Evolutionary conservation across 2,329 filamentous ascomycete genomes (phyloP).

Genomic region (Phoma herbarum): DNA sequence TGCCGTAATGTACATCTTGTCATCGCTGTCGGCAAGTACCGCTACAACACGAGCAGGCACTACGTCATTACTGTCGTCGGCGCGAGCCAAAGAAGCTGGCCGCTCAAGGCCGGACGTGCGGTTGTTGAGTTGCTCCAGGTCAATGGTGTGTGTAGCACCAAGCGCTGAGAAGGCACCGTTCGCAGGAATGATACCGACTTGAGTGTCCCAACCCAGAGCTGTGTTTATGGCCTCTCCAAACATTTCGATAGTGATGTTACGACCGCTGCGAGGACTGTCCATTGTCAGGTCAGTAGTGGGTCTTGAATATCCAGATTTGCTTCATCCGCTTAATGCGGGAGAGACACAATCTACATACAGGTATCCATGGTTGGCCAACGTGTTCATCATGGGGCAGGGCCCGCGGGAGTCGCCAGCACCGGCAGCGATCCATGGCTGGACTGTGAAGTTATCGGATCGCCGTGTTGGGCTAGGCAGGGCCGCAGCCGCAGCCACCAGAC

Average conservation of each 20-base stretch:
- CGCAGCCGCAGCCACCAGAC: background rate
- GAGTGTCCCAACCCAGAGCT: background rate
- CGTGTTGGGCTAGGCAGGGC: background rate
- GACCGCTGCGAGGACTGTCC: background rate
- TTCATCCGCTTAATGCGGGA: background rate
- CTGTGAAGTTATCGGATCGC: background rate
- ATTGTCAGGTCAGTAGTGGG: background rate
- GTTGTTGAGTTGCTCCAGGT: background rate
- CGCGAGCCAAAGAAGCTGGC: background rate
- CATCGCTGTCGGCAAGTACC: background rate
- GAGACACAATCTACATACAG: background rate
- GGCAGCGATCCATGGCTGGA: background rate
- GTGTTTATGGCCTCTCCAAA: background rate
- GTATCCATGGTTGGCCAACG: conserved; percentile 12
- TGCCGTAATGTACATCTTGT: background rate
- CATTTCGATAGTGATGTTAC: background rate
- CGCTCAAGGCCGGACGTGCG: background rate
- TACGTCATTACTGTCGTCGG: background rate
- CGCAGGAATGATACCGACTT: background rate
- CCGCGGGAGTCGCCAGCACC: conserved; percentile 4
- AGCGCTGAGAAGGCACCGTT: background rate
- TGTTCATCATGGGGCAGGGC: conserved; percentile 13
- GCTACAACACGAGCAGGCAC: background rate
- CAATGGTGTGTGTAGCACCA: background rate
- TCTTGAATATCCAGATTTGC: background rate